phyloP scores from a whole-genome alignment of 306 rosid genomes.

The Prunus dulcis region DNA sequence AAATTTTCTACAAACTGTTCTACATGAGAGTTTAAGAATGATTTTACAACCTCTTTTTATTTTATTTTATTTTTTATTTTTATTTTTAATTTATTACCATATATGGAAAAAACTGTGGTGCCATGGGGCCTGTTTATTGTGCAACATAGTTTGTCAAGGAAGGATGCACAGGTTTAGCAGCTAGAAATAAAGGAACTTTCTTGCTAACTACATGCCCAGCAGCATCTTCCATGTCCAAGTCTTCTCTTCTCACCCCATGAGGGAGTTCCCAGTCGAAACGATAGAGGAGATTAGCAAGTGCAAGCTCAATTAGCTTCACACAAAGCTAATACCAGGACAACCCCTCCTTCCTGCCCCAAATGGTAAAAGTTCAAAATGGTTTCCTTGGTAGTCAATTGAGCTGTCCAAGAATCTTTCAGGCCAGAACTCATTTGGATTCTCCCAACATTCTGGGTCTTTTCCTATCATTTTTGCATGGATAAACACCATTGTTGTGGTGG shows the following conservation, averaged over 20 bases:
- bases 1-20: no score
- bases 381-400: conserved; percentile 18
- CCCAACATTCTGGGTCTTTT: conserved; percentile 12
- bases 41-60: no score
- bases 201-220: conserved; percentile 8
- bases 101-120: no score
- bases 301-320: conserved; percentile 7
- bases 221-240: conserved; percentile 16
- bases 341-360: conserved; percentile 29
- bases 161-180: not conserved
- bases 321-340: conserved; percentile 18
- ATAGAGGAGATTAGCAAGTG: conserved; percentile 28
- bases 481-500: conserved; percentile 17
- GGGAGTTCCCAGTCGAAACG: conserved; percentile 32
- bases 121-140: no score
- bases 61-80: no score
- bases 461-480: conserved; percentile 18
- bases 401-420: conserved; percentile 27
- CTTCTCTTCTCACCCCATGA: conserved; percentile 15
- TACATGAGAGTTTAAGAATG: no score
- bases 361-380: conserved; percentile 18
- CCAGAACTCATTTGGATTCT: conserved; percentile 12
- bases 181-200: conserved; percentile 25
- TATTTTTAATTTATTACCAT: no score
- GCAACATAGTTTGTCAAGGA: no score